phyloP scores from a whole-genome alignment of 2,329 filamentous ascomycete species.

The Leptographium flavum region DNA sequence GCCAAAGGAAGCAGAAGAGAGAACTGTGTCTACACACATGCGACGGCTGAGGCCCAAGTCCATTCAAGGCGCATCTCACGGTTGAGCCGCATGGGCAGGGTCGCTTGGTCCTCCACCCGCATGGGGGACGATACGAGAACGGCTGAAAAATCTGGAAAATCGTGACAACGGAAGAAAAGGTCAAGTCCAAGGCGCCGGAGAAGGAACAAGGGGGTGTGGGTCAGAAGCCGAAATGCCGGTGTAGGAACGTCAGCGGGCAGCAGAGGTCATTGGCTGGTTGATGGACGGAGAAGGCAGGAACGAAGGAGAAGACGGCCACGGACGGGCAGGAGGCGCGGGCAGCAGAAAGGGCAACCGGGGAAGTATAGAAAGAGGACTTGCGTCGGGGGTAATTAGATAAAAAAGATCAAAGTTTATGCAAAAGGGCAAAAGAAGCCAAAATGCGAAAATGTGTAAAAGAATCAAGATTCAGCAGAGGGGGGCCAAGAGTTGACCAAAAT shows the following conservation, averaged over 20 bases:
- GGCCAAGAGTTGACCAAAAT: no score
- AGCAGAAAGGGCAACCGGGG: neutral
- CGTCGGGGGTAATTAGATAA: neutral
- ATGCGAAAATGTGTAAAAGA: neutral
- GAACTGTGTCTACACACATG: constrained; percentile 1
- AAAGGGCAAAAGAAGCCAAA: neutral
- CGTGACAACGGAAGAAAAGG: neutral
- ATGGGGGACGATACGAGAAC: neutral
- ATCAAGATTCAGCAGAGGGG: no score
- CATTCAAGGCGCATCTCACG: neutral
- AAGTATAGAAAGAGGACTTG: neutral
- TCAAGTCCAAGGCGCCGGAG: no score
- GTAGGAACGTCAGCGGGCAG: neutral
- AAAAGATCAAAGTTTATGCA: no score
- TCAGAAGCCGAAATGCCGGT: neutral
- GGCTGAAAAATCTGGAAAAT: no score
- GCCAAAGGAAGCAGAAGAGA: no score
- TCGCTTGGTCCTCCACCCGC: neutral
- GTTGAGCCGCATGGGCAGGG: neutral
- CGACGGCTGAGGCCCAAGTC: neutral
- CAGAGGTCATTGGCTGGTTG: neutral
- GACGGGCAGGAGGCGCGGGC: neutral
- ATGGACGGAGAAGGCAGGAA: neutral
- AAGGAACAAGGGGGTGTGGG: neutral
- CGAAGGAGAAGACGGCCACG: neutral